These are phyloP conservation scores for Rhizopus arrhizus DNA, from an alignment of 371 early-diverging fungal species.

Conservation along the genomic window DNA sequence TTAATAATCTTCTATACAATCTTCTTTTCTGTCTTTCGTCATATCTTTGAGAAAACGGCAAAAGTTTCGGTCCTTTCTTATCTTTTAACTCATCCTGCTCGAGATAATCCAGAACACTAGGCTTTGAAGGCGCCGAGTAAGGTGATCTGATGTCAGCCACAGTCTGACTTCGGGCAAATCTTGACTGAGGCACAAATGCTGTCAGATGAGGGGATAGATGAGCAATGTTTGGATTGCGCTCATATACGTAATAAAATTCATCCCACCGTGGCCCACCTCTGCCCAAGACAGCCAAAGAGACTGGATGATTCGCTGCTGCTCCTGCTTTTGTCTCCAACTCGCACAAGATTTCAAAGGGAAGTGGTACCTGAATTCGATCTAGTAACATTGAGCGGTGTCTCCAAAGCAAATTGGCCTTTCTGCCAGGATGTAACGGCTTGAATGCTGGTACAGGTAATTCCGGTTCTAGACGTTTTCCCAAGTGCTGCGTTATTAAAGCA, in stretches of 20 bases:
- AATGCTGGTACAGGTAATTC: constrained; percentile 36
- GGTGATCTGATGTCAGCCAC: constrained; percentile 19
- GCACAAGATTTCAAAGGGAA: constrained; percentile 43
- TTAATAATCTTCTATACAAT: constrained; percentile 32
- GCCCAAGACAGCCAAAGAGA: not conserved
- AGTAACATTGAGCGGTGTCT: constrained; percentile 38
- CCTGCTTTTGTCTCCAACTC: constrained; percentile 47
- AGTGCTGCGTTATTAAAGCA: constrained; percentile 19
- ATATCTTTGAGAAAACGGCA: not conserved
- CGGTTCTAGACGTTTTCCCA: constrained; percentile 35
- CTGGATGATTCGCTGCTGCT: constrained; percentile 16
- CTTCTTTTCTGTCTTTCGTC: constrained; percentile 25
- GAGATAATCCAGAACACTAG: constrained; percentile 18
- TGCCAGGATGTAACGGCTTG: constrained; percentile 49
- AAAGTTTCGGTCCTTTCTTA: too few relatives aligned
- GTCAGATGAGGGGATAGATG: constrained; percentile 25
- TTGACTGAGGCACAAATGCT: constrained; percentile 8
- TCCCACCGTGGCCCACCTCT: constrained; percentile 42
- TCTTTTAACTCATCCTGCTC: not conserved
- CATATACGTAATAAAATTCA: constrained; percentile 24
- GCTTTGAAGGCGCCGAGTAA: constrained; percentile 14
- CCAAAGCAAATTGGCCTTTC: constrained; percentile 52
- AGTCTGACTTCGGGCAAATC: constrained; percentile 13
- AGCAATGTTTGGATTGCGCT: constrained; percentile 16
- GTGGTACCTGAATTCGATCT: constrained; percentile 25